Percentiles rank a stretch among this genome's conserved stretches.
Evolutionary conservation across 1,284 basidiomycete species (phyloP).

Genomic region (Leucoagaricus sp.): DNA sequence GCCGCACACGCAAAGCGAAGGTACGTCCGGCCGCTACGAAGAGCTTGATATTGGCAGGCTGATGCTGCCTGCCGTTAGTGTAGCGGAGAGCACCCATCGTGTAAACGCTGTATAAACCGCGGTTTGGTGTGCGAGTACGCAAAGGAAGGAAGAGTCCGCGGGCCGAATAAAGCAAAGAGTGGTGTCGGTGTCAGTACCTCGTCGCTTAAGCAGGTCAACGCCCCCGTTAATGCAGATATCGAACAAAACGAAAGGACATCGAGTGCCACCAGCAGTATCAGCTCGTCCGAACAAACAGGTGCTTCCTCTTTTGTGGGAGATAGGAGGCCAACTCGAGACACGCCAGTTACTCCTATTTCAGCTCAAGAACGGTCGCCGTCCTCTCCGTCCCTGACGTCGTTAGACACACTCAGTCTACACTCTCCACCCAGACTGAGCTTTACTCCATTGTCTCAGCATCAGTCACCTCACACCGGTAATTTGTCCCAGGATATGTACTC

Average conservation of each 20-base stretch:
- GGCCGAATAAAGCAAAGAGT: slow-evolving; percentile 55
- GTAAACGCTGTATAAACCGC: slow-evolving; percentile 52
- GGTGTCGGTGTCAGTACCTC: background rate
- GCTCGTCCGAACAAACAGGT: background rate
- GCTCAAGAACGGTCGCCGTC: background rate
- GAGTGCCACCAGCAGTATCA: slow-evolving; percentile 1
- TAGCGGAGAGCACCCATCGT: slow-evolving; percentile 58
- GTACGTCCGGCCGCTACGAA: slow-evolving; percentile 36
- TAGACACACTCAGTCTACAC: background rate
- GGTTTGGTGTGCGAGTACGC: slow-evolving; percentile 58
- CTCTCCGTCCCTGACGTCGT: background rate
- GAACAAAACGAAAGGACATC: slow-evolving; percentile 2
- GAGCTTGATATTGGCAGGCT: background rate
- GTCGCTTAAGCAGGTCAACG: background rate
- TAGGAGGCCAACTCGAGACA: background rate
- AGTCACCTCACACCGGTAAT: background rate
- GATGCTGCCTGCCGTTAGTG: slow-evolving; percentile 37
- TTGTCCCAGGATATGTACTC: slow-evolving; percentile 8
- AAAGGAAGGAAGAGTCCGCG: slow-evolving; percentile 60
- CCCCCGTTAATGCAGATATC: slow-evolving; percentile 1
- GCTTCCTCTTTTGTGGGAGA: background rate
- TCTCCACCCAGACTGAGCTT: background rate
- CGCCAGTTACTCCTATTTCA: background rate
- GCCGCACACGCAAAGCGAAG: slow-evolving; percentile 63
- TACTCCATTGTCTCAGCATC: slow-evolving; percentile 5